phyloP scores from a whole-genome alignment of 176 grass and related monocot genomes.

The Avena atlantica region DNA sequence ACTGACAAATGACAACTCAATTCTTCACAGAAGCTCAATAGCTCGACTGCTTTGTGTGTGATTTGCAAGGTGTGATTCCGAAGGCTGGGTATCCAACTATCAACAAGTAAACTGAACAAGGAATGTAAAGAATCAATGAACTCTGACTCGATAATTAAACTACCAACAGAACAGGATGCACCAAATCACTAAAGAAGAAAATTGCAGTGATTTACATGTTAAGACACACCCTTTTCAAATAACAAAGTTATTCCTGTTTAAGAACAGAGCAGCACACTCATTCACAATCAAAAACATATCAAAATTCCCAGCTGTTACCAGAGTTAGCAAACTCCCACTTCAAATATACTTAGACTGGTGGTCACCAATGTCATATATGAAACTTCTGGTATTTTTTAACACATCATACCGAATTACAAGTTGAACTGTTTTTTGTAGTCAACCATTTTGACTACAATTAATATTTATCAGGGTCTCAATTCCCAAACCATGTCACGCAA shows the following conservation, averaged over 20 bases:
- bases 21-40: neutral
- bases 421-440: too few relatives aligned
- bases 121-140: neutral
- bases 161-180: neutral
- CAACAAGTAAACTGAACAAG: neutral
- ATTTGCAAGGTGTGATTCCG: neutral
- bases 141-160: neutral
- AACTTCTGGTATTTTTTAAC: too few relatives aligned
- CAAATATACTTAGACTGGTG: neutral
- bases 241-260: neutral
- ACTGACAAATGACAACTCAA: conserved; percentile 1
- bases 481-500: neutral
- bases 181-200: neutral
- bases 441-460: neutral
- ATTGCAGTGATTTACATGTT: neutral
- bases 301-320: too few relatives aligned
- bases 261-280: neutral
- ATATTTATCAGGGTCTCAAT: neutral
- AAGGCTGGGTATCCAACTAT: neutral
- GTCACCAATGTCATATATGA: too few relatives aligned
- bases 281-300: neutral
- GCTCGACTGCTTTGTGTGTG: neutral
- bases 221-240: neutral
- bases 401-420: too few relatives aligned
- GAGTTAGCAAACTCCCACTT: neutral